These are phyloP conservation scores for Anthostomella pinea DNA, from an alignment of 2,329 filamentous ascomycete genomes.

Conservation along the genomic window DNA sequence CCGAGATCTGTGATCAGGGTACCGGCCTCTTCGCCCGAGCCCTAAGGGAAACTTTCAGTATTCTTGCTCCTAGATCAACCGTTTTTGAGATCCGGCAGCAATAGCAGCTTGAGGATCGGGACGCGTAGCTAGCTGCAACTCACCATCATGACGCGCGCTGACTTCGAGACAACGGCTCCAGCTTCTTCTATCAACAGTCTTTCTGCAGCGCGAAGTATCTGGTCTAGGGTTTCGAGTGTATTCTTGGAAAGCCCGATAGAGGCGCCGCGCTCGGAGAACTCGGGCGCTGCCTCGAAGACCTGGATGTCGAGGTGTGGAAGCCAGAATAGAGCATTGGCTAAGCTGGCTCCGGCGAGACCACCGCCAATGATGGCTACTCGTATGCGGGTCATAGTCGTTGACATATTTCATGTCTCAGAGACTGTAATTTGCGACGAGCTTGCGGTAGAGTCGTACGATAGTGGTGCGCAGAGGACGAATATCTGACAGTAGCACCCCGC, in stretches of 20 bases:
- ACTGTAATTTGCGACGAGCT: too few relatives aligned
- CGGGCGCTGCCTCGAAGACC: conserved; percentile 10
- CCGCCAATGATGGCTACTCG: conserved; percentile 12
- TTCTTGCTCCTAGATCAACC: too few relatives aligned
- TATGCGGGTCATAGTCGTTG: too few relatives aligned
- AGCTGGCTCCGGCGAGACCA: conserved; percentile 10
- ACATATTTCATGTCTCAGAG: too few relatives aligned
- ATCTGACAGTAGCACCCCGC: too few relatives aligned
- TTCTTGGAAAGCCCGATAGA: conserved; percentile 9
- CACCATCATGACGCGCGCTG: conserved; percentile 8
- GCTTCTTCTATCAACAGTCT: conserved; percentile 10
- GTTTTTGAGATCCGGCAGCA: too few relatives aligned
- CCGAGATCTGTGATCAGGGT: conserved; percentile 7
- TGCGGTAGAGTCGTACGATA: too few relatives aligned
- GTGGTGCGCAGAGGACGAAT: too few relatives aligned
- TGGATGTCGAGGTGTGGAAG: conserved; percentile 7
- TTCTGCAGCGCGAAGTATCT: conserved; percentile 6
- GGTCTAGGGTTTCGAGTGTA: conserved; percentile 8
- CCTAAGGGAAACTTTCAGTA: conserved; percentile 1
- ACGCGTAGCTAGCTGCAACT: conserved; percentile 3
- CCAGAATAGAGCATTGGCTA: conserved; percentile 13
- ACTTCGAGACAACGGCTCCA: conserved; percentile 11
- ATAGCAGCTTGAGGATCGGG: neutral
- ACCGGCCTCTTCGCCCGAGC: conserved; percentile 8
- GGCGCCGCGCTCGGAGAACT: conserved; percentile 17